phyloP scores from a whole-genome alignment of 345 rosid genomes.

The Trapa incisa region DNA sequence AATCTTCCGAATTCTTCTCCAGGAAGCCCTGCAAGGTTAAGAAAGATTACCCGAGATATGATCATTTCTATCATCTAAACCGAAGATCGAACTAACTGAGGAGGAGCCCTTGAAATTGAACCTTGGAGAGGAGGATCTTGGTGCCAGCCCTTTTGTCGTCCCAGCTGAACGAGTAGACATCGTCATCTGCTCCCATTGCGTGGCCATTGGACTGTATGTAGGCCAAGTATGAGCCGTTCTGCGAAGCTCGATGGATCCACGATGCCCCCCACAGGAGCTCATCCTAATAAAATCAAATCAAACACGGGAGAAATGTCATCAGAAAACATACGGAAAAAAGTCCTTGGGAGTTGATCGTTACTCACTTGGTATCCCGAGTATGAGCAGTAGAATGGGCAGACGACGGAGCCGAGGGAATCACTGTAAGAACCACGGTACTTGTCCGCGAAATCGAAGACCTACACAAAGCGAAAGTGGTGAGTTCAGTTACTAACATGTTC shows the following conservation, averaged over 20 bases:
- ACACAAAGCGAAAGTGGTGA: conserved; percentile 1
- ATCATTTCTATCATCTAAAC: background rate
- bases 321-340: background rate
- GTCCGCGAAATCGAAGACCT: conserved; percentile 65
- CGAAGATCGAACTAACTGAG: too few species aligned
- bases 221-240: conserved; percentile 27
- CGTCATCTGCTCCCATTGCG: conserved; percentile 46
- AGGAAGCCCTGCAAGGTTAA: conserved; percentile 34
- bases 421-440: conserved; percentile 54
- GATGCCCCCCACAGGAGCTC: conserved; percentile 77
- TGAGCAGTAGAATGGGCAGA: conserved; percentile 73
- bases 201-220: conserved; percentile 58
- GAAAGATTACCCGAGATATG: background rate
- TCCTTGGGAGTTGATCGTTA: too few species aligned
- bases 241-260: conserved; percentile 58
- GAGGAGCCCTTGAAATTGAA: background rate
- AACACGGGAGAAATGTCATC: background rate
- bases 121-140: conserved; percentile 59
- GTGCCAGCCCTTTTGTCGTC: conserved; percentile 66
- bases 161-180: conserved; percentile 63
- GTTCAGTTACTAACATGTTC: background rate
- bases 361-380: conserved; percentile 54
- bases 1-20: conserved; percentile 31
- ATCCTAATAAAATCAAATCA: conserved; percentile 23
- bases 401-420: conserved; percentile 44